These are phyloP conservation scores for Mycena vitilis DNA, from an alignment of 768 basidiomycete species.

Conservation along the genomic window DNA sequence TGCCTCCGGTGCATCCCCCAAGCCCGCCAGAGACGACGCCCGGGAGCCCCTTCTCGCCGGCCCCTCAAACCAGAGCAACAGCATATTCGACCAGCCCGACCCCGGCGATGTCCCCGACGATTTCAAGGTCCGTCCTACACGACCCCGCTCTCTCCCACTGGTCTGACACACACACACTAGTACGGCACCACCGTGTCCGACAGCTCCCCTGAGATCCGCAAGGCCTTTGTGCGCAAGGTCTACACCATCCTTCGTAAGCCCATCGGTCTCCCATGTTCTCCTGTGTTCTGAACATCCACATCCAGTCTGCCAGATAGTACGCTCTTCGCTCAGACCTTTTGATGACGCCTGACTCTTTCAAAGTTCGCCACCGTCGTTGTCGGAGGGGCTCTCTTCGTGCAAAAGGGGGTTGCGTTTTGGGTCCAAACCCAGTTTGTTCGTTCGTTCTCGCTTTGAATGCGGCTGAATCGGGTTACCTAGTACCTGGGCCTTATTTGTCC, in stretches of 20 bases:
- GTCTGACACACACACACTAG: slow-evolving; percentile 47
- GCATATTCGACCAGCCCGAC: slow-evolving; percentile 79
- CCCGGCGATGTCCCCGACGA: slow-evolving; percentile 88
- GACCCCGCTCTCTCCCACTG: too few relatives aligned
- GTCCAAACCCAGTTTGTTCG: slow-evolving; percentile 73
- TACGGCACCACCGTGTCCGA: slow-evolving; percentile 87
- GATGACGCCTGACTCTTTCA: slow-evolving; percentile 11
- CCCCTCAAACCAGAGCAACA: slow-evolving; percentile 59
- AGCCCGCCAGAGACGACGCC: slow-evolving; percentile 50
- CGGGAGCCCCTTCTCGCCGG: slow-evolving; percentile 70
- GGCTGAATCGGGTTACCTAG: slow-evolving; percentile 49
- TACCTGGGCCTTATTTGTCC: slow-evolving; percentile 83
- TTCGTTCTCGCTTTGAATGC: slow-evolving; percentile 9
- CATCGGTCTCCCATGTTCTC: neutral
- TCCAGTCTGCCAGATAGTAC: slow-evolving; percentile 79
- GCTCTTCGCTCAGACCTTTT: slow-evolving; percentile 30
- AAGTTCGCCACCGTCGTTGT: slow-evolving; percentile 84
- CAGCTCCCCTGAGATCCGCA: slow-evolving; percentile 80
- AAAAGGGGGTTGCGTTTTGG: slow-evolving; percentile 71
- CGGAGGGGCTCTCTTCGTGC: slow-evolving; percentile 76
- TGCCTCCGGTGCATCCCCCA: slow-evolving; percentile 43
- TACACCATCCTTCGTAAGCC: slow-evolving; percentile 89
- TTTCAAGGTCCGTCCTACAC: slow-evolving; percentile 76
- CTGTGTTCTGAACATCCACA: slow-evolving; percentile 19
- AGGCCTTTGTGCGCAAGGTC: slow-evolving; percentile 91